Percentiles rank a stretch among this genome's conserved stretches.
Evolutionary conservation across 257 asterid species (phyloP).

Genomic region (Solanum etuberosum): DNA sequence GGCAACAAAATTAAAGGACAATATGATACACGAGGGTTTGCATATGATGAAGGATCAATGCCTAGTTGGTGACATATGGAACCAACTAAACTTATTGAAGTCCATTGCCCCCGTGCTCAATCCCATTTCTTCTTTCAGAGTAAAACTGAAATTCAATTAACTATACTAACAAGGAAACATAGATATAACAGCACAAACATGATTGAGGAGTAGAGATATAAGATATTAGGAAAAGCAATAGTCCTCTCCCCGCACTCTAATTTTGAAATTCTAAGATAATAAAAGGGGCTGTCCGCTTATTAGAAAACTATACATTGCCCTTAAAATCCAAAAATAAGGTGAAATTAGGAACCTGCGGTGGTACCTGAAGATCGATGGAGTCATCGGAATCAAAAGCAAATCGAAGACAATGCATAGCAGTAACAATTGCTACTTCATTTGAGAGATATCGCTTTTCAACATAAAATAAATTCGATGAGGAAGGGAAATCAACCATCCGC

Average conservation of each 20-base stretch:
- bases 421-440: background rate
- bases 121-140: background rate
- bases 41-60: background rate
- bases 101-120: background rate
- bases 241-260: background rate
- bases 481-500: background rate
- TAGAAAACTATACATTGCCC: background rate
- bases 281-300: background rate
- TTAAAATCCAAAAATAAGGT: background rate
- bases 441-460: background rate
- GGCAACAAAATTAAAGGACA: background rate
- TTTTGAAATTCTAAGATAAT: background rate
- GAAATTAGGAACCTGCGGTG: background rate
- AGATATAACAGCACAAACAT: background rate
- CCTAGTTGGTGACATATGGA: background rate
- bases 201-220: background rate
- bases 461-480: too few relatives aligned
- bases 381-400: background rate
- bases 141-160: background rate
- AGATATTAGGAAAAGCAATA: background rate
- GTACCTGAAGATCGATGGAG: conserved; percentile 1
- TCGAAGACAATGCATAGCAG: background rate
- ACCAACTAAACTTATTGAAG: background rate
- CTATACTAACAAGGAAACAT: background rate
- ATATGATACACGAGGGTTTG: background rate